phyloP scores from a whole-genome alignment of 2,329 filamentous ascomycete species.

The Diaporthe citri region DNA sequence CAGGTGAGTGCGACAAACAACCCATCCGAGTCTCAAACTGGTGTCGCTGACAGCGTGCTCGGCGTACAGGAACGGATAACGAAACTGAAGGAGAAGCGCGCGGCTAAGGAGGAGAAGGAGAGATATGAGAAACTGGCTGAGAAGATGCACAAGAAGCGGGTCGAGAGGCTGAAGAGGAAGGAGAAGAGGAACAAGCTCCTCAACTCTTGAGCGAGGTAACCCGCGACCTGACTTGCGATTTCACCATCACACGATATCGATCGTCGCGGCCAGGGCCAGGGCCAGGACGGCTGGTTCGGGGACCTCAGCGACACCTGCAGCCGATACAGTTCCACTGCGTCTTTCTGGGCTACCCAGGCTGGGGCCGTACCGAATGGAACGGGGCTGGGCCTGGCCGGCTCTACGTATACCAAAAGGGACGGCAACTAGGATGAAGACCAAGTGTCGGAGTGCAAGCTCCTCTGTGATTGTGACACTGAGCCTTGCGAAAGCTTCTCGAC shows the following conservation, averaged over 20 bases:
- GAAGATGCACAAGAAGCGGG: constrained; percentile 97
- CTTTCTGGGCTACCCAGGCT: neutral
- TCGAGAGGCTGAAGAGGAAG: constrained; percentile 92
- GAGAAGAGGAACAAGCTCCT: constrained; percentile 95
- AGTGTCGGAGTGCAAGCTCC: neutral
- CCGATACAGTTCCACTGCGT: constrained; percentile 24
- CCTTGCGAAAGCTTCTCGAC: constrained; percentile 17
- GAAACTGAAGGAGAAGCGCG: constrained; percentile 85
- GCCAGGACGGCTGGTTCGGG: neutral
- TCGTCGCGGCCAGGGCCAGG: constrained; percentile 17
- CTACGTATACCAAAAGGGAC: neutral
- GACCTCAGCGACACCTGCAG: constrained; percentile 8
- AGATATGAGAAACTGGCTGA: constrained; percentile 94
- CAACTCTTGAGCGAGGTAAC: constrained; percentile 65
- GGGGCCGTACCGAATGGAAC: neutral
- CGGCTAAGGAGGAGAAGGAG: constrained; percentile 92
- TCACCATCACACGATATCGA: constrained; percentile 7
- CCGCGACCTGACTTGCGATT: constrained; percentile 7
- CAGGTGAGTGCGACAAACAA: constrained; percentile 67
- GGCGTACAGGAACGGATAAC: constrained; percentile 76
- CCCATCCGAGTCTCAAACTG: constrained; percentile 21
- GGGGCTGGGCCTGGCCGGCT: neutral
- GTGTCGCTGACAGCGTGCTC: constrained; percentile 32
- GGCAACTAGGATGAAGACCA: neutral
- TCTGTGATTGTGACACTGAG: constrained; percentile 22